phyloP scores from a whole-genome alignment of 2,329 filamentous ascomycete species.

The Rhexocercosporidium sp. region DNA sequence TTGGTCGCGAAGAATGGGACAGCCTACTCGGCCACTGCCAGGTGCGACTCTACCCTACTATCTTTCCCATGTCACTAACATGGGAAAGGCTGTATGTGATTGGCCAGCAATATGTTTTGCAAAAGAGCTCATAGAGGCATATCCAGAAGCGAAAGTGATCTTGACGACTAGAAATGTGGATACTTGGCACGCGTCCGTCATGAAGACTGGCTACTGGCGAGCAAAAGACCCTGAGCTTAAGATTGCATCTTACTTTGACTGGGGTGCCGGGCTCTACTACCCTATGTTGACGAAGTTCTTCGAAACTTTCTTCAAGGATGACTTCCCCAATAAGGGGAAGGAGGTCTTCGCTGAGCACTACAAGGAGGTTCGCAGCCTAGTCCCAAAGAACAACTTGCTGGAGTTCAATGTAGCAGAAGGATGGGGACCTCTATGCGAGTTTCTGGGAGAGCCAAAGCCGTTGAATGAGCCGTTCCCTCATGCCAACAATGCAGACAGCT shows the following conservation, averaged over 20 bases:
- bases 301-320: constrained; percentile 69
- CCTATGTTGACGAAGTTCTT: constrained; percentile 75
- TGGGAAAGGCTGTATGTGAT: constrained; percentile 60
- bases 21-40: constrained; percentile 69
- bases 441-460: constrained; percentile 43
- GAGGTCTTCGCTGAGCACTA: constrained; percentile 64
- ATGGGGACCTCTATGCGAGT: constrained; percentile 52
- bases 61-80: background rate
- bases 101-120: constrained; percentile 72
- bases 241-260: constrained; percentile 60
- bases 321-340: constrained; percentile 70
- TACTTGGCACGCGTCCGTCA: constrained; percentile 60
- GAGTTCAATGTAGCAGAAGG: constrained; percentile 51
- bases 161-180: constrained; percentile 70
- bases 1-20: constrained; percentile 72
- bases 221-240: constrained; percentile 66
- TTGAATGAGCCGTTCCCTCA: constrained; percentile 47
- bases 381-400: constrained; percentile 48
- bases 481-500: constrained; percentile 54
- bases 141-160: constrained; percentile 75
- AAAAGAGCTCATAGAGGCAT: constrained; percentile 73
- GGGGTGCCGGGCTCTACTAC: constrained; percentile 71
- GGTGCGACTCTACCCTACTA: constrained; percentile 37
- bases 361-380: constrained; percentile 54
- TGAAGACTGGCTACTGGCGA: constrained; percentile 72